Conservation (phyloP, 352 stramenopile genomes). For the Thraustochytrium striatum region DNA sequence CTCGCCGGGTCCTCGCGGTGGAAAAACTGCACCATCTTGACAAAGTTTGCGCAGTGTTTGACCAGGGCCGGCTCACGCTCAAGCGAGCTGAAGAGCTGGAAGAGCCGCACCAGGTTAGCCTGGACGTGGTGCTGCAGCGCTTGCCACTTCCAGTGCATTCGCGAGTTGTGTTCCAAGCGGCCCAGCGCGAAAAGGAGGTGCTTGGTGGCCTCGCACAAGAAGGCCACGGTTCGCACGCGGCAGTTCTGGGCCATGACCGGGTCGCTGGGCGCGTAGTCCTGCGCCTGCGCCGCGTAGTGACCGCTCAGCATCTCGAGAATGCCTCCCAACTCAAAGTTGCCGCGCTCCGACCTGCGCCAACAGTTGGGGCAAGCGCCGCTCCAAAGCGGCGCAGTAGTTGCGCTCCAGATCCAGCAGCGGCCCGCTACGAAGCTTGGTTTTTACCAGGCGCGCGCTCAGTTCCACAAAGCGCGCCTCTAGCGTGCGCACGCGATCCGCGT, state of each 20-base stretch:
- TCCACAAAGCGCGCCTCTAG: neutral
- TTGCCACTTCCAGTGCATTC: neutral
- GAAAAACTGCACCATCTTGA: slow-evolving; percentile 43
- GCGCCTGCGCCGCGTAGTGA: no score
- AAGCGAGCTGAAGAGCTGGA: slow-evolving; percentile 11
- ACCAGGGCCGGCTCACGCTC: neutral
- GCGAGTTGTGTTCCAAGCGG: neutral
- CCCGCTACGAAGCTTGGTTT: neutral
- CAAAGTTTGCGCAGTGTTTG: slow-evolving; percentile 32
- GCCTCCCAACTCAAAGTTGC: neutral
- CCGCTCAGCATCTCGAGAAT: no score
- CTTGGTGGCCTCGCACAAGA: slow-evolving; percentile 17
- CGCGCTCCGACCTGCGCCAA: neutral
- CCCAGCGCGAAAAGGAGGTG: neutral
- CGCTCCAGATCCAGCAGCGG: slow-evolving; percentile 11
- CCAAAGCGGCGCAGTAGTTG: neutral
- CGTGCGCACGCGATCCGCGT: neutral
- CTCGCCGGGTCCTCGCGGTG: neutral
- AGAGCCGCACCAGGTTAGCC: slow-evolving; percentile 22
- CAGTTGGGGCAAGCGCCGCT: neutral
- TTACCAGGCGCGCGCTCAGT: neutral
- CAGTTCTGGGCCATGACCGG: neutral
- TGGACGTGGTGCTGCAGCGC: neutral
- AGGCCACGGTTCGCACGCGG: neutral
- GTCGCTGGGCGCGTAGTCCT: no score